These are phyloP conservation scores for Plantago major DNA, from an alignment of 257 asterid species.

Conservation along the genomic window DNA sequence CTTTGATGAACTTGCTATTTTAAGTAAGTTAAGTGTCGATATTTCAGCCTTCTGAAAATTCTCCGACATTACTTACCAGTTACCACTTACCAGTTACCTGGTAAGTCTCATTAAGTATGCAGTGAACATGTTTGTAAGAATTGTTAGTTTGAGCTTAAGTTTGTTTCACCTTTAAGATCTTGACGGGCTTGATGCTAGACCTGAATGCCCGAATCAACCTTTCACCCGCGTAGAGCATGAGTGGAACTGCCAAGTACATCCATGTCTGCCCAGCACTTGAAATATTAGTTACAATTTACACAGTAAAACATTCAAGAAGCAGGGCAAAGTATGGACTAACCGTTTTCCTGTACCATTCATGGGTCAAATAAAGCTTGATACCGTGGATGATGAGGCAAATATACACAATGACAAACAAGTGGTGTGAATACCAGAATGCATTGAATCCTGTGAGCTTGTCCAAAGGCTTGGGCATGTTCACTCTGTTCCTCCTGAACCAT, in stretches of 20 bases:
- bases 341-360: slow-evolving; percentile 60
- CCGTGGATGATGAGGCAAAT: slow-evolving; percentile 51
- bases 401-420: slow-evolving; percentile 46
- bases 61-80: too few species aligned
- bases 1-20: background rate
- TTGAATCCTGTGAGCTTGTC: slow-evolving; percentile 57
- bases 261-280: slow-evolving; percentile 51
- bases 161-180: slow-evolving; percentile 61
- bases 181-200: slow-evolving; percentile 70
- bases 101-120: too few species aligned
- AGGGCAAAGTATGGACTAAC: slow-evolving; percentile 21
- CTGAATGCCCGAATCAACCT: slow-evolving; percentile 71
- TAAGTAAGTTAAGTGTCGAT: background rate
- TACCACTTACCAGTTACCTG: too few species aligned
- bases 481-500: slow-evolving; percentile 54
- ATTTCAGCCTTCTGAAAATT: background rate
- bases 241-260: slow-evolving; percentile 87
- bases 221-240: slow-evolving; percentile 66
- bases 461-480: slow-evolving; percentile 42
- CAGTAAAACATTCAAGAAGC: background rate
- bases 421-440: slow-evolving; percentile 73
- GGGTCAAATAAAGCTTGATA: slow-evolving; percentile 40
- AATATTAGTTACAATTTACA: background rate
- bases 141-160: too few species aligned
- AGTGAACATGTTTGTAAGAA: too few species aligned